Evolutionary conservation across 352 stramenopile genomes (phyloP), one percentile per base, ranked within the genome.

Genomic region (Phytopythium helicoides): DNA sequence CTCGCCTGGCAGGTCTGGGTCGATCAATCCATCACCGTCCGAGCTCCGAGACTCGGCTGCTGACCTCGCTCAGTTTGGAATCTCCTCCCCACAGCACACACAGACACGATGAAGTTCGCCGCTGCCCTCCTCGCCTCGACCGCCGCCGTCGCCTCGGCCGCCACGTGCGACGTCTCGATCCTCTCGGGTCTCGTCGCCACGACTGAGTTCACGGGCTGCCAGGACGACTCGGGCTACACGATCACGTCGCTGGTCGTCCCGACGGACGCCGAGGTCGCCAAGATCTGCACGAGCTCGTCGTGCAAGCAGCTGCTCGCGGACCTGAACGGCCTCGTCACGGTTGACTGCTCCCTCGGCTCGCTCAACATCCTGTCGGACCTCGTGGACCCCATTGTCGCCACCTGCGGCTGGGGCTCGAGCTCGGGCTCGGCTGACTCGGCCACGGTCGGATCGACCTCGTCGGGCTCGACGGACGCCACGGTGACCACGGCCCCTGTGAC

Each of bases 281-380:
- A 54, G 46, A 76, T 76, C 56, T 76, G 67, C 56, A 49, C 56
- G 22, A 68, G 45, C 56, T 49, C 54, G 21, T 51, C 60, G 6
- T 76, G 67, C 48, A 62, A 64, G 45, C 56, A 57, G 38, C 44
- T 73, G 47, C 46, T 76, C 11, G 37, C 38, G 10, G 42, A 64
- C 54, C 37, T 76, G n/a, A n/a, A 59, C 21, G 38, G 36, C 16
- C 50, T 73, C 23, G 54, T 54, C 22, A 60, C 62, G 9, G 53
- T 45, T 18, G 67, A 76, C 51, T 76, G 67, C 52, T 62, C 56
- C 15, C 10, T 73, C 4, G 56, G 60, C 60, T 47, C 53, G 31
- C 71, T 73, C 52, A 36, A 50, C 11, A 39, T 76, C 49, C 62
- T 72, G 49, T 57, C 62, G 33, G 56, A 73, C 44, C 60, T 76